Conservation (phyloP, 2,329 filamentous ascomycete species). For the Neonectria magnoliae region DNA sequence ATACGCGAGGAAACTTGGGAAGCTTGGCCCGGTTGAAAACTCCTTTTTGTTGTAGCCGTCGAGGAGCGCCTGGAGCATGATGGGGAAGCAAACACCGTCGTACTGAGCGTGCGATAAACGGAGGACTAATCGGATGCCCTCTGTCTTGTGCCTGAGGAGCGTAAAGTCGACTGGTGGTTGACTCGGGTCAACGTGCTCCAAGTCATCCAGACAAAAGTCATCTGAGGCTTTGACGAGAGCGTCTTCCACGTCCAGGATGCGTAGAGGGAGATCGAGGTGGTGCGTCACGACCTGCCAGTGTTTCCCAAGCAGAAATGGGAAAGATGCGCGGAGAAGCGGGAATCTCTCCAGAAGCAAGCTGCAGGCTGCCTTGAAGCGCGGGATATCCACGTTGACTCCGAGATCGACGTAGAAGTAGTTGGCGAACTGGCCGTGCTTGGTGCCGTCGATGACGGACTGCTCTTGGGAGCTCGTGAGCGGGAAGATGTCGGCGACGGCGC, state of each 20-base stretch:
- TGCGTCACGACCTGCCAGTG: constrained; percentile 37
- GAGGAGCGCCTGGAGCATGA: constrained; percentile 50
- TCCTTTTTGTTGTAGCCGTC: constrained; percentile 46
- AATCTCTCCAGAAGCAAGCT: constrained; percentile 21
- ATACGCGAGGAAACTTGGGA: constrained; percentile 29
- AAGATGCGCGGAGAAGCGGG: constrained; percentile 37
- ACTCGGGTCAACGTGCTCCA: not conserved
- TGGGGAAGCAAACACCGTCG: constrained; percentile 56
- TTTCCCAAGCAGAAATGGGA: constrained; percentile 27
- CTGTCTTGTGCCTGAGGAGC: constrained; percentile 25
- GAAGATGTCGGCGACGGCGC: constrained; percentile 28
- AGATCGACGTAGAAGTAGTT: constrained; percentile 41
- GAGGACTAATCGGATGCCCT: constrained; percentile 32
- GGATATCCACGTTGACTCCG: constrained; percentile 25
- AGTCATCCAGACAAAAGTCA: constrained; percentile 22
- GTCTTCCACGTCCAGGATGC: constrained; percentile 14
- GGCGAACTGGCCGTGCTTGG: constrained; percentile 21
- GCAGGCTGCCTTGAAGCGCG: constrained; percentile 31
- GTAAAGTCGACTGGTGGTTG: constrained; percentile 29
- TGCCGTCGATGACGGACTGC: constrained; percentile 4
- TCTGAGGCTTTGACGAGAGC: constrained; percentile 25
- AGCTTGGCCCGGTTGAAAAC: constrained; percentile 37
- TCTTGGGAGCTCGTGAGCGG: constrained; percentile 33
- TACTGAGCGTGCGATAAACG: constrained; percentile 60
- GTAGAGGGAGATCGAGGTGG: constrained; percentile 20